Evolutionary conservation across 441 rosid species (phyloP).

Genomic region (Gossypium schwendimanii): DNA sequence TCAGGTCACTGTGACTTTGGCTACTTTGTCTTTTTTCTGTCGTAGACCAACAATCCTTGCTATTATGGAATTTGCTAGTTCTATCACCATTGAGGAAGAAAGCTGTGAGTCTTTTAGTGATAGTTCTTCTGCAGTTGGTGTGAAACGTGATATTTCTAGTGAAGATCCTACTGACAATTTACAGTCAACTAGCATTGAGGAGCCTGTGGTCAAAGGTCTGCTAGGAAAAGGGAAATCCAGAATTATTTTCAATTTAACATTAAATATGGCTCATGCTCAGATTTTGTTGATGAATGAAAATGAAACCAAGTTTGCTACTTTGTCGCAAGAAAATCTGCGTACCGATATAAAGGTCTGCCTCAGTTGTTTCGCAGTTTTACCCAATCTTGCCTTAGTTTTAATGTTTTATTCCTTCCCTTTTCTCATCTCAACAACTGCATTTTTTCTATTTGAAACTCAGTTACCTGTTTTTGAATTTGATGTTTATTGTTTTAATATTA

Average conservation of each 20-base stretch:
- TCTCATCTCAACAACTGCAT: not conserved
- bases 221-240: slow-evolving; percentile 95
- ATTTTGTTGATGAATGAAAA: slow-evolving; percentile 90
- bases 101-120: slow-evolving; percentile 52
- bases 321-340: slow-evolving; percentile 84
- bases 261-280: slow-evolving; percentile 91
- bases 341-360: slow-evolving; percentile 79
- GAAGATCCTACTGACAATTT: slow-evolving; percentile 42
- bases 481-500: slow-evolving; percentile 10
- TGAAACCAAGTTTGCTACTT: slow-evolving; percentile 78
- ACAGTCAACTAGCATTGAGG: slow-evolving; percentile 27
- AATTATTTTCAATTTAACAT: slow-evolving; percentile 63
- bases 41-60: slow-evolving; percentile 96
- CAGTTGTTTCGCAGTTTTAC: slow-evolving; percentile 9
- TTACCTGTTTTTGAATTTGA: not conserved
- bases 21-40: slow-evolving; percentile 89
- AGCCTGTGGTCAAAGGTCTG: slow-evolving; percentile 72
- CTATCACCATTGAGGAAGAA: slow-evolving; percentile 62
- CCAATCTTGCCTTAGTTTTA: not conserved
- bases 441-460: not conserved
- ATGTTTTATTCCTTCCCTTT: slow-evolving; percentile 8
- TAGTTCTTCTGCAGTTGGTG: slow-evolving; percentile 41
- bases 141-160: slow-evolving; percentile 32
- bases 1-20: slow-evolving; percentile 76
- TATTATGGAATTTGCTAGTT: slow-evolving; percentile 79